Percentiles rank a stretch among this genome's conserved stretches.
Evolutionary conservation across 73 alveolate species (phyloP).

Genomic region (Durusdinium trenchii): DNA sequence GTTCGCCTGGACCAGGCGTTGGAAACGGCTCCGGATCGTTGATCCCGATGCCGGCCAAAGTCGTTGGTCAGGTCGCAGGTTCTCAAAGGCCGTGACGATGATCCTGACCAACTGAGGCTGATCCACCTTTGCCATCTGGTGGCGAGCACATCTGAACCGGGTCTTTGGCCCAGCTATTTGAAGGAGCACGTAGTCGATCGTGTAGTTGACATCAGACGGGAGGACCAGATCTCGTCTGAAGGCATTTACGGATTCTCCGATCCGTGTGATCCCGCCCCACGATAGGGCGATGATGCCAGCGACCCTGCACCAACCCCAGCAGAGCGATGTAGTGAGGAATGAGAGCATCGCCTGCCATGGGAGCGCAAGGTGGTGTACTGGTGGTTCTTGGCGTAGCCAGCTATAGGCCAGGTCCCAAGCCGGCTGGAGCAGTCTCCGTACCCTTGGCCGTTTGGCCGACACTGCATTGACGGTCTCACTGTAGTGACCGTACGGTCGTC

Average conservation of each 20-base stretch:
- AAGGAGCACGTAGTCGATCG: neutral
- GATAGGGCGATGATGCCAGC: neutral
- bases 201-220: neutral
- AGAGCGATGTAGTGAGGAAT: neutral
- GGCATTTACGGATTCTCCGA: neutral
- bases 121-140: neutral
- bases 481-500: neutral
- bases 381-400: neutral
- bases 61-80: neutral
- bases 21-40: too few species aligned
- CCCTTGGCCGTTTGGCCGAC: neutral
- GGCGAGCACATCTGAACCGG: neutral
- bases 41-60: neutral
- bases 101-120: neutral
- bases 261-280: too few species aligned
- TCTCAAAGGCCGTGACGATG: neutral
- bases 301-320: neutral
- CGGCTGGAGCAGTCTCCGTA: neutral
- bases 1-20: neutral
- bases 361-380: neutral
- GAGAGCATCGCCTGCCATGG: neutral
- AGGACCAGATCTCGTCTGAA: neutral
- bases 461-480: neutral
- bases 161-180: neutral
- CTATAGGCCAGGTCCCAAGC: neutral